These are phyloP conservation scores for Barnettozyma salicaria DNA, from an alignment of 805 yeast species.

Conservation along the genomic window DNA sequence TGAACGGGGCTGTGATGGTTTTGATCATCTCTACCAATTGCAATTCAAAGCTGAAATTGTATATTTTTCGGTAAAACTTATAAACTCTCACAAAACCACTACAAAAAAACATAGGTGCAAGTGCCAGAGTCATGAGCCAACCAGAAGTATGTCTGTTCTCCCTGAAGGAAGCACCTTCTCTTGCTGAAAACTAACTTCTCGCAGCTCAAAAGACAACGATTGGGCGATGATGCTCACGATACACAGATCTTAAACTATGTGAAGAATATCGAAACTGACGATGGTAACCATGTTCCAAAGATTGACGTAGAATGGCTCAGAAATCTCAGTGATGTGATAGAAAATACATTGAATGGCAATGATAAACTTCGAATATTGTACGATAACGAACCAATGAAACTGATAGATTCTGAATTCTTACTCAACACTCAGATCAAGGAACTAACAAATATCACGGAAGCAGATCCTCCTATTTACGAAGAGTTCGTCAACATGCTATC, in stretches of 20 bases:
- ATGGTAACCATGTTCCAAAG: neutral
- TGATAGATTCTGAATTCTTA: conserved; percentile 16
- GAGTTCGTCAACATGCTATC: conserved; percentile 2
- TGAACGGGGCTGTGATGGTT: conserved; percentile 1
- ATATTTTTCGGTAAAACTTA: too few species aligned
- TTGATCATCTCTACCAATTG: conserved; percentile 5
- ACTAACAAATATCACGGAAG: conserved; percentile 15
- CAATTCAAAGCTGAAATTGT: too few species aligned
- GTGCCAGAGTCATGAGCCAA: neutral
- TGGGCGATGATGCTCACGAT: neutral
- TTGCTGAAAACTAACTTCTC: neutral
- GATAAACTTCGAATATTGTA: conserved; percentile 8
- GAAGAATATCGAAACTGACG: neutral
- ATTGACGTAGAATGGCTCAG: conserved; percentile 17
- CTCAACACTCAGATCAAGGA: conserved; percentile 15
- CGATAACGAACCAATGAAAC: conserved; percentile 17
- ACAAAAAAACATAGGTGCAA: neutral
- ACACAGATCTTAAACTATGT: conserved; percentile 3
- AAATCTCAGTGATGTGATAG: conserved; percentile 4
- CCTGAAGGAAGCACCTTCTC: too few species aligned
- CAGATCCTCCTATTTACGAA: conserved; percentile 10
- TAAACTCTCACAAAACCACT: neutral
- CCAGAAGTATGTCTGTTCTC: neutral
- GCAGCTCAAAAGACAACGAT: neutral
- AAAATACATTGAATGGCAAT: conserved; percentile 7